Percentiles rank a stretch among this genome's conserved stretches.
Evolutionary conservation across 306 rosid species (phyloP).

Genomic region (Senna tora): DNA sequence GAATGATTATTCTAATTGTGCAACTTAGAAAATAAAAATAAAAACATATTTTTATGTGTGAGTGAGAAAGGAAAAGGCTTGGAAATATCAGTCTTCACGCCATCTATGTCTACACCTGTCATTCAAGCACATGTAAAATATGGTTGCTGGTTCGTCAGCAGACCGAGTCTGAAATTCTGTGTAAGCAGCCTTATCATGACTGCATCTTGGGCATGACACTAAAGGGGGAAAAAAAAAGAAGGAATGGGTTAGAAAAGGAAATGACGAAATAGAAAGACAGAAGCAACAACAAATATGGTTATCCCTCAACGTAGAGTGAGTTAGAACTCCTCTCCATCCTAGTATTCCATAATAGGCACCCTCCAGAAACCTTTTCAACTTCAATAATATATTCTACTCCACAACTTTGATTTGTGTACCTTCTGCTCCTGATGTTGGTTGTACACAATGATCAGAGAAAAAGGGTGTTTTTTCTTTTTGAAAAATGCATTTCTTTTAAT

Average conservation of each 20-base stretch:
- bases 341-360: not conserved
- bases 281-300: constrained; percentile 1
- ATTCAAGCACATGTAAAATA: constrained; percentile 60
- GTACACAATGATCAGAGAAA: not conserved
- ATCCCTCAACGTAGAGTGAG: not conserved
- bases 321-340: not conserved
- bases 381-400: not conserved
- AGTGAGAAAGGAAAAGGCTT: too few relatives aligned
- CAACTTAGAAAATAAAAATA: not conserved
- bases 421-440: not conserved
- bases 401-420: not conserved
- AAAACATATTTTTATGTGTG: too few relatives aligned
- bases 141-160: constrained; percentile 74
- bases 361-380: not conserved
- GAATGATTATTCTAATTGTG: not conserved
- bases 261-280: not conserved
- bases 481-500: too few relatives aligned
- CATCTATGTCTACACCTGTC: constrained; percentile 50
- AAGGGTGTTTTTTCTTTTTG: too few relatives aligned
- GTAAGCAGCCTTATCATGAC: constrained; percentile 52
- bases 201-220: constrained; percentile 62
- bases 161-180: constrained; percentile 63
- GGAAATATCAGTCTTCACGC: constrained; percentile 44
- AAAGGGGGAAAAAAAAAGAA: constrained; percentile 15
- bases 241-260: constrained; percentile 12